A percentile compares a stretch with the other conserved stretches of the same genome.
These are phyloP conservation scores for Anthostomella pinea DNA, from an alignment of 2,329 filamentous ascomycete species.

Conservation along the genomic window DNA sequence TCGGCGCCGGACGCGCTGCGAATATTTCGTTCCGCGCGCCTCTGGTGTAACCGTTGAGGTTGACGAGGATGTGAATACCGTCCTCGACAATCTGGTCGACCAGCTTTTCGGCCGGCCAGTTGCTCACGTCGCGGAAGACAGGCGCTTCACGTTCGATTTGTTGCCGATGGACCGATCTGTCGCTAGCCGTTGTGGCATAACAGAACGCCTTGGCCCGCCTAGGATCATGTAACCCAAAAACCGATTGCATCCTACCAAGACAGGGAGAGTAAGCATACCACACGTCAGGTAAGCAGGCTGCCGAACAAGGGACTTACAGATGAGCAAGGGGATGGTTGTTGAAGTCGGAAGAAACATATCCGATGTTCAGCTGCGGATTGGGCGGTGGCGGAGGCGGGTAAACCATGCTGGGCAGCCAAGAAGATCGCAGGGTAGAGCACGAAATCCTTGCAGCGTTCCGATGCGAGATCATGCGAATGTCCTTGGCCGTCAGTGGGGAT, in stretches of 20 bases:
- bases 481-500: conserved; percentile 84
- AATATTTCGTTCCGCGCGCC: conserved; percentile 98
- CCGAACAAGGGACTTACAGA: too few species aligned
- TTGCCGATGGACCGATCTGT: conserved; percentile 81
- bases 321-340: conserved; percentile 97
- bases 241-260: conserved; percentile 95
- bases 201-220: conserved; percentile 79
- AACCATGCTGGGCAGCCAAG: conserved; percentile 80
- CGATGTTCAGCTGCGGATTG: conserved; percentile 78
- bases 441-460: conserved; percentile 92
- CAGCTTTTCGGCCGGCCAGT: conserved; percentile 79
- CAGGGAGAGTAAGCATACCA: too few species aligned
- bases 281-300: too few species aligned
- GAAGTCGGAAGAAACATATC: conserved; percentile 97
- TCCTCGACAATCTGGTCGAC: conserved; percentile 84
- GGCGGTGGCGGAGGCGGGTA: conserved; percentile 85
- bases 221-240: conserved; percentile 85
- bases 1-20: conserved; percentile 86
- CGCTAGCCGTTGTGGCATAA: conserved; percentile 91
- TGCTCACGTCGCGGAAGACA: conserved; percentile 83
- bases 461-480: conserved; percentile 92
- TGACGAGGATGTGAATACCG: conserved; percentile 90
- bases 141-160: conserved; percentile 94
- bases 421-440: conserved; percentile 77
- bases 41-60: conserved; percentile 96